Percentiles rank a stretch among this genome's conserved stretches.
Evolutionary conservation across 2,329 filamentous ascomycete genomes (phyloP).

Genomic region (Fusarium nisikadoi): DNA sequence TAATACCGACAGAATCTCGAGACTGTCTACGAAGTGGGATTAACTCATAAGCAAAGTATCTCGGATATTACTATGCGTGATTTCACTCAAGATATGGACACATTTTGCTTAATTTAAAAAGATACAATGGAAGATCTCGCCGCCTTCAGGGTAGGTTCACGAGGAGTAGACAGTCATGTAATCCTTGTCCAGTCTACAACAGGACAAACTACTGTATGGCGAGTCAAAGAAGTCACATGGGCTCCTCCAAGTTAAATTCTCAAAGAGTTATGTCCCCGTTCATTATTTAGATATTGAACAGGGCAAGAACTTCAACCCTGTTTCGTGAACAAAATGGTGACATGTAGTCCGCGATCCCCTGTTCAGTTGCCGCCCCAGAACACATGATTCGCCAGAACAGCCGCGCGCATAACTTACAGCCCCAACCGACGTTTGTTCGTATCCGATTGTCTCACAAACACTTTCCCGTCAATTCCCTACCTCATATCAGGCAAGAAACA

Average conservation of each 20-base stretch:
- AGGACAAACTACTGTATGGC: rapidly evolving
- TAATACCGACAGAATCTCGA: rapidly evolving
- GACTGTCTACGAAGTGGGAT: rapidly evolving
- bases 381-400: neutral
- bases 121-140: rapidly evolving
- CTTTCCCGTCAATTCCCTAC: rapidly evolving
- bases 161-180: too few relatives aligned
- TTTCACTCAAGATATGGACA: rapidly evolving
- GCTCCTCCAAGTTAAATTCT: rapidly evolving
- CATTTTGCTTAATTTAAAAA: rapidly evolving
- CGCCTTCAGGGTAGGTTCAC: neutral
- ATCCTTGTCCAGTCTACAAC: rapidly evolving
- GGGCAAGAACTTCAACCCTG: rapidly evolving
- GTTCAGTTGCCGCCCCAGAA: neutral
- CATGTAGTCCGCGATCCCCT: neutral
- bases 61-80: rapidly evolving
- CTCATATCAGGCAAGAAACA: too few relatives aligned
- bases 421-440: neutral
- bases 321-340: neutral
- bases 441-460: neutral
- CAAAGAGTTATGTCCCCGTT: rapidly evolving
- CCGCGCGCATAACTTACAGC: neutral
- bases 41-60: rapidly evolving
- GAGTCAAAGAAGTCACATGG: rapidly evolving
- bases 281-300: rapidly evolving